Percentiles rank a stretch among this genome's conserved stretches.
phyloP scores from a whole-genome alignment of 257 asterid genomes.

The Salvia splendens region DNA sequence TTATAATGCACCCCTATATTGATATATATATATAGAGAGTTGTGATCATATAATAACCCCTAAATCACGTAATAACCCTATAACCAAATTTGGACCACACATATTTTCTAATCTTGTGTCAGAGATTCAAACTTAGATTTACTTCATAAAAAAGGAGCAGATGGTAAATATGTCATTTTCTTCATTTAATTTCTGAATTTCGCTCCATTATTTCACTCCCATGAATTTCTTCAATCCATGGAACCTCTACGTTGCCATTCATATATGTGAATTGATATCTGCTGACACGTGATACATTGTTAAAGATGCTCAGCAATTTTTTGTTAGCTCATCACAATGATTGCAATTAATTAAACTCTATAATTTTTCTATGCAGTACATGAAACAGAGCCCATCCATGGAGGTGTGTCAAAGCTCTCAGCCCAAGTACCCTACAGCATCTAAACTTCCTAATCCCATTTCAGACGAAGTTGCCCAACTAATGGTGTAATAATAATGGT shows the following conservation, averaged over 20 bases:
- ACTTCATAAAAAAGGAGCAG: no score
- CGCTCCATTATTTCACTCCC: no score
- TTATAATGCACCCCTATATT: no score
- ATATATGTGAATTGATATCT: neutral
- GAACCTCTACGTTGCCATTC: neutral
- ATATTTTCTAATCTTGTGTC: no score
- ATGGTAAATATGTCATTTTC: no score
- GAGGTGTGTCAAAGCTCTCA: constrained; percentile 44
- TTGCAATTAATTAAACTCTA: constrained; percentile 19
- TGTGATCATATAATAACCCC: no score
- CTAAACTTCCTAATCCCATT: constrained; percentile 37
- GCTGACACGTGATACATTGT: neutral
- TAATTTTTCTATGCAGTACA: constrained; percentile 43
- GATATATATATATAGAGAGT: no score
- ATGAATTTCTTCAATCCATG: neutral
- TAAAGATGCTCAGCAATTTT: neutral
- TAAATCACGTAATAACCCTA: no score
- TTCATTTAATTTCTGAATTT: no score
- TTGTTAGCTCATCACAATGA: neutral
- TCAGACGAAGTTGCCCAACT: constrained; percentile 37
- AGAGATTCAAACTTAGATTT: no score
- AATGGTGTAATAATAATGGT: no score
- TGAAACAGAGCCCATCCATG: constrained; percentile 57
- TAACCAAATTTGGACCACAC: no score
- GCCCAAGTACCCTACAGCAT: constrained; percentile 38